Evolutionary conservation across 2,329 filamentous ascomycete species (phyloP).

Genomic region (Botrytis pseudocinerea): DNA sequence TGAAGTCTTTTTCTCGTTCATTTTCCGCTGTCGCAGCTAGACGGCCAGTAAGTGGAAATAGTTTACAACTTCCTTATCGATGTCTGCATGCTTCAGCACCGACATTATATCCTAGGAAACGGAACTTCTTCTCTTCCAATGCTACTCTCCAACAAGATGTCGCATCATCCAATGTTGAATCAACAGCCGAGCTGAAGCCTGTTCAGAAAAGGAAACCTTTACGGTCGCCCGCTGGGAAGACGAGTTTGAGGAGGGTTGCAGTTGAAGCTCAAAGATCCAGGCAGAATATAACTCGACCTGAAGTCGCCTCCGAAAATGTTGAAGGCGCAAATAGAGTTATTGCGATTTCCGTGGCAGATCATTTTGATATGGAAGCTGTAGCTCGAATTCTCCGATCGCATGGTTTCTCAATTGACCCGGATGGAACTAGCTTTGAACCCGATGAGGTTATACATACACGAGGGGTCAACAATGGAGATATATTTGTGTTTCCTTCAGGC

Average conservation of each 20-base stretch:
- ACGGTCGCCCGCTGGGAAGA: conserved; percentile 60
- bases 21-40: conserved; percentile 26
- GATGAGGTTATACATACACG: conserved; percentile 64
- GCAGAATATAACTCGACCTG: conserved; percentile 42
- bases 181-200: conserved; percentile 5
- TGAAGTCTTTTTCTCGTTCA: conserved; percentile 35
- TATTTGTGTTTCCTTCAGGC: conserved; percentile 94
- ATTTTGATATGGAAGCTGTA: conserved; percentile 64
- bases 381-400: conserved; percentile 57
- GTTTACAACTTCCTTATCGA: conserved; percentile 23
- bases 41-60: conserved; percentile 29
- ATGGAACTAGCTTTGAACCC: conserved; percentile 60
- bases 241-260: conserved; percentile 79
- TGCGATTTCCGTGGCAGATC: conserved; percentile 63
- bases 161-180: conserved; percentile 4
- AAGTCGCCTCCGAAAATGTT: conserved; percentile 38
- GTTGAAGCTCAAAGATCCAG: conserved; percentile 73
- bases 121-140: conserved; percentile 67
- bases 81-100: conserved; percentile 45
- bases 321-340: conserved; percentile 48
- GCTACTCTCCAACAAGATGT: conserved; percentile 49
- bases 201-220: conserved; percentile 47
- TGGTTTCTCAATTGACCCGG: conserved; percentile 62
- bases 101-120: conserved; percentile 50
- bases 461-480: conserved; percentile 69